These are phyloP conservation scores for Calocybe gangraenosa DNA, from an alignment of 768 basidiomycete genomes.

Conservation along the genomic window DNA sequence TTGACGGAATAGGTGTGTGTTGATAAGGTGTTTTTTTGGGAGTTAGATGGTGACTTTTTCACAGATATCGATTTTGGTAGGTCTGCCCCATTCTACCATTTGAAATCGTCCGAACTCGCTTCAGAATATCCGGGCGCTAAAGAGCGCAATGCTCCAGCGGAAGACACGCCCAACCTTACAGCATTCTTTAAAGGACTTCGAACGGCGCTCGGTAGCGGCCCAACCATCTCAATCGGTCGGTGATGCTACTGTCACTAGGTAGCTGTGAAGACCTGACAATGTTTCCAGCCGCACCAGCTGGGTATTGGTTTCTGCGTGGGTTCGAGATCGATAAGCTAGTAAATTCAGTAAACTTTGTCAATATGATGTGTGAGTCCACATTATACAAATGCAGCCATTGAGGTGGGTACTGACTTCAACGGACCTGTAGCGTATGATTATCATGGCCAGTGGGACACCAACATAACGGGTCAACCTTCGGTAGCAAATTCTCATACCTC, in stretches of 20 bases:
- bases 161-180: slow-evolving; percentile 18
- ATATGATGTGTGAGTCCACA: slow-evolving; percentile 20
- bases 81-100: neutral
- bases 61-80: slow-evolving; percentile 20
- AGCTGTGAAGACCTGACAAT: no score
- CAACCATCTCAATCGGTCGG: slow-evolving; percentile 15
- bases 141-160: slow-evolving; percentile 17
- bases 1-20: slow-evolving; percentile 19
- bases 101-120: neutral
- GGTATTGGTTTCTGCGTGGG: slow-evolving; percentile 5
- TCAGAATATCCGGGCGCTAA: slow-evolving; percentile 16
- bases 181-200: slow-evolving; percentile 15
- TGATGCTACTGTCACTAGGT: no score
- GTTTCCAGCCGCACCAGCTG: neutral
- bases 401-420: neutral
- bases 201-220: slow-evolving; percentile 7
- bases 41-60: neutral
- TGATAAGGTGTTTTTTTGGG: neutral
- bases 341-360: slow-evolving; percentile 14
- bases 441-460: slow-evolving; percentile 21
- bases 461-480: slow-evolving; percentile 15
- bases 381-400: neutral
- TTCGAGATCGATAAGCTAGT: slow-evolving; percentile 23
- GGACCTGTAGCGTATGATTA: slow-evolving; percentile 18
- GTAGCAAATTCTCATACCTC: slow-evolving; percentile 21